Conservation (phyloP, 208 protist species). For the Trypanosomatidae sp. region DNA sequence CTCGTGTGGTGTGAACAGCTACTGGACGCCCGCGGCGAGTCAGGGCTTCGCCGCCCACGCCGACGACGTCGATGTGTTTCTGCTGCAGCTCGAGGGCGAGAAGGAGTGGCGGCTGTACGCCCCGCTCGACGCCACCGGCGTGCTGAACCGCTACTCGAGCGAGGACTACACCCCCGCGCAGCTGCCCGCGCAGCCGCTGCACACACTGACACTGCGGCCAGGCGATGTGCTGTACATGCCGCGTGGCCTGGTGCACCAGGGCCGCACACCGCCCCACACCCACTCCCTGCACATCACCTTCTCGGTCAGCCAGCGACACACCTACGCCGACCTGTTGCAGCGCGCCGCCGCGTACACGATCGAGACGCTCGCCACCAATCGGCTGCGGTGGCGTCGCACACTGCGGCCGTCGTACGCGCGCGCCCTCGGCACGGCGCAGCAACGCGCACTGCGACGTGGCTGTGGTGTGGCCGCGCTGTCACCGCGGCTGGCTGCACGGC, state of each 20-base stretch:
- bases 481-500: too few relatives aligned
- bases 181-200: slow-evolving; percentile 45
- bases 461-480: too few relatives aligned
- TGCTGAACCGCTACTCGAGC: slow-evolving; percentile 51
- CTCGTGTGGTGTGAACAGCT: slow-evolving; percentile 87
- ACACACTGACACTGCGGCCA: slow-evolving; percentile 45
- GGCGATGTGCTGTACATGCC: slow-evolving; percentile 95
- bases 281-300: too few relatives aligned
- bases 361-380: too few relatives aligned
- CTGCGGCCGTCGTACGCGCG: too few relatives aligned
- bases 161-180: slow-evolving; percentile 77
- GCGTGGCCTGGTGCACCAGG: slow-evolving; percentile 90
- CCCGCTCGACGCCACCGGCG: slow-evolving; percentile 32
- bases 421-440: too few relatives aligned
- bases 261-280: too few relatives aligned
- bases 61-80: slow-evolving; percentile 94
- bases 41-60: slow-evolving; percentile 93
- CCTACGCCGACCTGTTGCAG: too few relatives aligned
- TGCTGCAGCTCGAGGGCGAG: slow-evolving; percentile 90
- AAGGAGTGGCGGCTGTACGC: slow-evolving; percentile 90
- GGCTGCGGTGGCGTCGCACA: too few relatives aligned
- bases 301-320: too few relatives aligned
- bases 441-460: too few relatives aligned
- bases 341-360: too few relatives aligned
- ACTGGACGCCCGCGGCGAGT: slow-evolving; percentile 85